Percentiles rank a stretch among this genome's conserved stretches.
These are phyloP conservation scores for Senna tora DNA, from an alignment of 306 rosid species.

Conservation along the genomic window DNA sequence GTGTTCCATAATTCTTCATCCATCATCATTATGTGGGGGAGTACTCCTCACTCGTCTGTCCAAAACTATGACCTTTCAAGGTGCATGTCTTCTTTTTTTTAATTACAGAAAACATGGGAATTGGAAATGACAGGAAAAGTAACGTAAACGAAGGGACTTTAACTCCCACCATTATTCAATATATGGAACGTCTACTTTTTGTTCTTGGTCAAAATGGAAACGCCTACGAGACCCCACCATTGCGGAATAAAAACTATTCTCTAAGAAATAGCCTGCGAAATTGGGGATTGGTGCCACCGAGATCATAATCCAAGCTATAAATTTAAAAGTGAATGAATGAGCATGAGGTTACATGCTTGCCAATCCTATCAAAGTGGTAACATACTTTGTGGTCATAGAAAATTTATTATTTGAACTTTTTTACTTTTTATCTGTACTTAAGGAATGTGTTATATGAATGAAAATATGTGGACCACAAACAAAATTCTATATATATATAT, in stretches of 20 bases:
- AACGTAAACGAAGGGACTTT: background rate
- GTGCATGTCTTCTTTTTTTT: background rate
- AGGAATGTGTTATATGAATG: background rate
- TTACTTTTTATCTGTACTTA: background rate
- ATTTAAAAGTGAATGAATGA: background rate
- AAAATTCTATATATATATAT: too few species aligned
- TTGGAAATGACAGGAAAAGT: background rate
- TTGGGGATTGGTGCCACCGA: background rate
- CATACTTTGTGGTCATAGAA: background rate
- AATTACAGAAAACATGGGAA: background rate
- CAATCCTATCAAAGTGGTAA: background rate
- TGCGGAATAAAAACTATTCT: background rate
- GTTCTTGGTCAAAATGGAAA: background rate
- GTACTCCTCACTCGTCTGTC: background rate
- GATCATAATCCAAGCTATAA: background rate
- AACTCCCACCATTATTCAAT: background rate
- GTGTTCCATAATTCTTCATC: constrained; percentile 13
- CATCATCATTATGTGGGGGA: constrained; percentile 12
- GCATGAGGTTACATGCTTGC: background rate
- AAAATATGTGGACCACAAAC: background rate
- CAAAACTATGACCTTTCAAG: background rate
- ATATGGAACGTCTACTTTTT: constrained; percentile 3
- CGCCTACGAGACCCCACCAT: background rate
- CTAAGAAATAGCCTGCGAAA: background rate
- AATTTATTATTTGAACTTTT: too few species aligned